Base-by-base conservation (phyloP, 2,329 filamentous ascomycete species). In the Niveomyces coronatus region DNA sequence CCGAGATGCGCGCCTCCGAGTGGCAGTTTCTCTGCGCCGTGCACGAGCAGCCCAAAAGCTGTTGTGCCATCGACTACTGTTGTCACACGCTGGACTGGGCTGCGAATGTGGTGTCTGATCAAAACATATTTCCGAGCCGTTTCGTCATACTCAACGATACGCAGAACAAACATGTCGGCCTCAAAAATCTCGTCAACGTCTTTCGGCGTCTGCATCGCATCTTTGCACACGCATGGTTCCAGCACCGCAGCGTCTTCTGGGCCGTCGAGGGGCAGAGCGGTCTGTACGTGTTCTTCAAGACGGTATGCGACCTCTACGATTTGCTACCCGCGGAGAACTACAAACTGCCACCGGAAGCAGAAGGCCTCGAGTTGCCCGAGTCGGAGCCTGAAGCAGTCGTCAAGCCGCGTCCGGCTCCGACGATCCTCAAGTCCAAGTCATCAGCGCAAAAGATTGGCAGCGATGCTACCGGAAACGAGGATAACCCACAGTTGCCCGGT, bases 21-120 rank as follows among this genome's bases (percentile, higher is more conserved):
- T 98, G 91, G 91, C 91, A 98, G 63, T 98, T 96, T 54, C 76
- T 98, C 33, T 98, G 91, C 64, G 91, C 91, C 35, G 91, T 96
- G 3, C 91, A 98, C 58, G 89, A 96, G 55, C 83, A 87, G 35
- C 91, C 91, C 34, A 96, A 96, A 64, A 85, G 82, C 52, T 98
- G 91, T 67, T 95, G 89, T 61, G 91, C 91, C 36, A 95, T 98
- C 54, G 91, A 98, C 63, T 98, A 98, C 65, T 95, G 88, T 71
- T 96, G 89, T 58, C 91, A 98, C 58, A 98, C 91, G 0, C 79
- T 98, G 30, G 91, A 98, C 64, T 96, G 89, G 86, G 91, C 91
- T 3, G 88, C 86, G 41, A 94, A 93, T 52, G 84, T 89, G 15
- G 79, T 98, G 41, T 94, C 89, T 3, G 91, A 87, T 51, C 84